Percentiles rank a stretch among this genome's conserved stretches.
Conservation (phyloP, 352 stramenopile genomes). For the Phytophthora pisi region DNA sequence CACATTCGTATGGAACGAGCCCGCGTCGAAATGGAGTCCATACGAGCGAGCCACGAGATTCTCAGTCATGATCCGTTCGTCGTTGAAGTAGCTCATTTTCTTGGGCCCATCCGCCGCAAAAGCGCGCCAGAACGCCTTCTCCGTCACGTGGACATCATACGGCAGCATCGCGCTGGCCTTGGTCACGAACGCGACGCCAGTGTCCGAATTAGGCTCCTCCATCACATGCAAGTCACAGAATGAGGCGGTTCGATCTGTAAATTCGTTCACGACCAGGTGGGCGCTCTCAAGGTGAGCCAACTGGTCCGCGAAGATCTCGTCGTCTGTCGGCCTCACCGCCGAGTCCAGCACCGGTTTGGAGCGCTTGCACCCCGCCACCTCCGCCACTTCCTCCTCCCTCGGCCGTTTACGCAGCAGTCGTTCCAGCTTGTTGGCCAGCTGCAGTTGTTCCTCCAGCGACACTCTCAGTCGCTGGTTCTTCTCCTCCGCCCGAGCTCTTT, state of each 20-base stretch:
- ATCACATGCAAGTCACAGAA: constrained; percentile 29
- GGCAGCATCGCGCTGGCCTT: constrained; percentile 39
- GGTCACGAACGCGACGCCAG: constrained; percentile 42
- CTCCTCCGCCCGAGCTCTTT: constrained; percentile 29
- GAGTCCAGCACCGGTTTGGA: constrained; percentile 11
- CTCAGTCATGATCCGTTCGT: constrained; percentile 38
- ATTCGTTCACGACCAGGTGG: constrained; percentile 25
- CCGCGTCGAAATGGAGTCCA: constrained; percentile 30
- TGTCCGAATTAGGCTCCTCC: constrained; percentile 9
- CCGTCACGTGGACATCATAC: constrained; percentile 36
- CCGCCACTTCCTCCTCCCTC: constrained; percentile 22
- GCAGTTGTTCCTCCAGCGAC: constrained; percentile 41
- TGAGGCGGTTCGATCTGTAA: constrained; percentile 7
- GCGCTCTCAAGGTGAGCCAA: constrained; percentile 25
- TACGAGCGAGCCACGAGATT: constrained; percentile 40
- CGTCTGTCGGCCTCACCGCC: constrained; percentile 17
- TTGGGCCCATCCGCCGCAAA: constrained; percentile 36
- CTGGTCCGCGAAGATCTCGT: constrained; percentile 40
- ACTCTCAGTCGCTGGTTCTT: constrained; percentile 39
- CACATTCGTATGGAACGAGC: constrained; percentile 39
- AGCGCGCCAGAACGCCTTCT: constrained; percentile 43
- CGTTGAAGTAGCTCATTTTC: constrained; percentile 40
- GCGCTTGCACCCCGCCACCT: constrained; percentile 22
- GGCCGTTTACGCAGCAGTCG: constrained; percentile 27
- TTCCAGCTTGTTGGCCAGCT: constrained; percentile 42